Evolutionary conservation across 2,329 filamentous ascomycete species (phyloP), one percentile per base, ranked within the genome.

Genomic region (Botryotinia narcissicola): DNA sequence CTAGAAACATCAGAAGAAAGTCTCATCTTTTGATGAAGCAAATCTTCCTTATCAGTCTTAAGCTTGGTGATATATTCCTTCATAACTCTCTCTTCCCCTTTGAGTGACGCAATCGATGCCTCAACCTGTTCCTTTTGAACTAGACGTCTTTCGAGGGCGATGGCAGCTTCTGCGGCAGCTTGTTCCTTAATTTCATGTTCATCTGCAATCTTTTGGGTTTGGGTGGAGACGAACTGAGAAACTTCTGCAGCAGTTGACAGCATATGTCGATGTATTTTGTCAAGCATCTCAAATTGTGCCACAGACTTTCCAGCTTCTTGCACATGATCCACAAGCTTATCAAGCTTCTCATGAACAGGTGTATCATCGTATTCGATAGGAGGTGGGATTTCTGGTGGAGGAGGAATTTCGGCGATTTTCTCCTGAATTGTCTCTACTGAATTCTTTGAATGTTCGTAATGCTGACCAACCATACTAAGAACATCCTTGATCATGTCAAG

Each of bases 231-330:
- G 80, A 98, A 97, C 60, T 91, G 89, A 3, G 92, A 92, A 72
- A 99, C 91, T 80, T 97, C 94, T 32, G 90, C 89, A 1, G 95
- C 94, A 1, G 94, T 97, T 74, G 90, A 87, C 81, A 93, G 89
- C 73, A 99, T 94, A 77, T 97, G 93, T 76, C 92, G 88, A 79
- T 98, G 94, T 69, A 98, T 96, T 81, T 94, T 89, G 77, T 98
- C 94, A 8, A 99, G 87, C 37, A 93, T 93, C 75, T 92, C 91
- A 63, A 98, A 88, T 77, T 95, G 93, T 8, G 87, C 86, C 51
- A 93, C 88, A 1, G 92, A 90, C 79, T 93, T 91, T 70, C 88
- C 88, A 0, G 93, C 88, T 32, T 88, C 87, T 40, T 89, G 86
- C 46, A 88, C 89, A 79, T 93, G 89, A 69, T 88, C 88, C 59